Conservation (phyloP, 371 early-diverging fungal genomes). For the Mortierella sp. region DNA sequence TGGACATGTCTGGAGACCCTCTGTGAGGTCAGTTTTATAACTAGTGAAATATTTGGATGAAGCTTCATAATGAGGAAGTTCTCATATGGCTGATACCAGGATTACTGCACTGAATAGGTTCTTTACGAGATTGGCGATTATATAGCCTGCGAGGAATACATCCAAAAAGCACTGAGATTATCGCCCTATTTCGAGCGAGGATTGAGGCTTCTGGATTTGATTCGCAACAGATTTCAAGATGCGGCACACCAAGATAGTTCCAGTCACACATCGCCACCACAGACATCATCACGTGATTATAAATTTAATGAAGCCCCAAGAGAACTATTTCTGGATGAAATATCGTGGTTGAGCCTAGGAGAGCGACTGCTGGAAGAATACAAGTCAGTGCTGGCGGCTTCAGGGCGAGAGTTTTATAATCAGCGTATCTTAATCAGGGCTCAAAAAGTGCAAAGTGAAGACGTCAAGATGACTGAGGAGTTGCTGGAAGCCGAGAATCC, state of each 20-base stretch:
- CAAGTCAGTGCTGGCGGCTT: slow-evolving; percentile 6
- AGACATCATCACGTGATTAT: background rate
- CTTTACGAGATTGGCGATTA: slow-evolving; percentile 70
- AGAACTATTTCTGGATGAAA: slow-evolving; percentile 30
- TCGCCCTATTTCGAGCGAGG: slow-evolving; percentile 61
- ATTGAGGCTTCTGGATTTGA: slow-evolving; percentile 28
- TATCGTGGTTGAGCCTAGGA: slow-evolving; percentile 53
- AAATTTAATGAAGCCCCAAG: slow-evolving; percentile 4
- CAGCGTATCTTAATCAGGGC: slow-evolving; percentile 22
- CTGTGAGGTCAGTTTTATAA: slow-evolving; percentile 58
- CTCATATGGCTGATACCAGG: background rate
- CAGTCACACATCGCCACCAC: background rate
- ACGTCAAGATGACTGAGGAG: slow-evolving; percentile 24
- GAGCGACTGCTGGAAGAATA: slow-evolving; percentile 48
- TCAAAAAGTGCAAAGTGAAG: slow-evolving; percentile 18
- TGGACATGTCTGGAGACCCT: slow-evolving; percentile 71
- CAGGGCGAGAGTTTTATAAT: slow-evolving; percentile 26
- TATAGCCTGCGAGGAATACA: slow-evolving; percentile 59
- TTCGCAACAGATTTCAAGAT: slow-evolving; percentile 17
- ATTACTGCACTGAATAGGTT: slow-evolving; percentile 51
- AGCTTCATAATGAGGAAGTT: no score
- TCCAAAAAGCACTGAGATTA: slow-evolving; percentile 49
- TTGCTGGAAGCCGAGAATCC: background rate
- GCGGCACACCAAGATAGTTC: background rate
- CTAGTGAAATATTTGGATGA: background rate